Evolutionary conservation across 768 basidiomycete species (phyloP), one percentile per base, ranked within the genome.

Genomic region (Mycena metata): DNA sequence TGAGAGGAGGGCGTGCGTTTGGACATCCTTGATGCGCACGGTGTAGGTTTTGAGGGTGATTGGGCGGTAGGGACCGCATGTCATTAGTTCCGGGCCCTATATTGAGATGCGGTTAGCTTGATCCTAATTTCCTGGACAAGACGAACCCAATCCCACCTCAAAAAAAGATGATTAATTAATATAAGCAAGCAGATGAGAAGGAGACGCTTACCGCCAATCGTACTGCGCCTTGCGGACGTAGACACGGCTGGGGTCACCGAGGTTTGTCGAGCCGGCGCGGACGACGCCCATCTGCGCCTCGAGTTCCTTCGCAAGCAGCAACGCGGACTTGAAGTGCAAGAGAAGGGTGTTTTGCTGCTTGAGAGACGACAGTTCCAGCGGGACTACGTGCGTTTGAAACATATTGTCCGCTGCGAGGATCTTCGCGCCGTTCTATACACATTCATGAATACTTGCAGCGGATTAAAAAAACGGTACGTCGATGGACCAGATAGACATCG

Each of bases 141-240:
- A 65, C 78, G 61, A 76, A 88, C 90, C 92, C 93, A 94, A 73
- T 94, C 92, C 93, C 92, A 93, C 60, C 91, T 91, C n/a, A n/a
- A 30, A 30, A 30, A n/a, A n/a, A n/a, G 30, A 6, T 30, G 6
- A 30, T 30, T 30, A 30, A 30, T 30, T 30, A 30, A 30, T 30
- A 3, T 30, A 30, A 30, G 30, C 30, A 5, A 30, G 13, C 12
- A 23, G 45, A 24, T 9, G 42, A 13, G n/a, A n/a, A n/a, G n/a
- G 30, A 73, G 68, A 50, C 70, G 62, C 85, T 72, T 76, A 94
- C 87, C 83, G 72, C 83, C 83, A 84, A 70, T 92, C 90, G 80
- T 95, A 96, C 73, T 94, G 92, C 0, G 95, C 93, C 80, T 96
- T 97, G 49, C 96, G 85, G 16, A 96, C 87, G 75, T 96, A 95